phyloP scores from a whole-genome alignment of 1,284 basidiomycete species.

The Fomitopsis pinicola region DNA sequence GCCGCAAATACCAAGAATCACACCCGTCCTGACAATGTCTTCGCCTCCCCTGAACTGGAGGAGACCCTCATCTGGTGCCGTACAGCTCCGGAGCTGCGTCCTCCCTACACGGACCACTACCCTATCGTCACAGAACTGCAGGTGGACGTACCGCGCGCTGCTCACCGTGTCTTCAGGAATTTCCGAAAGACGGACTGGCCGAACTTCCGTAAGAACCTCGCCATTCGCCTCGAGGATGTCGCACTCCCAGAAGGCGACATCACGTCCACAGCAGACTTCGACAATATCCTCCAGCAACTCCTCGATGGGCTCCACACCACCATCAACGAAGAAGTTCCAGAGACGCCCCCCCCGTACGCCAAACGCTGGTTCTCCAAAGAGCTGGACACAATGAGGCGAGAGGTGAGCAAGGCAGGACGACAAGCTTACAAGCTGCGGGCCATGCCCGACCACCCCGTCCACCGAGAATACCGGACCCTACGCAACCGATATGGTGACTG shows the following conservation, averaged over 20 bases:
- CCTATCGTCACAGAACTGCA: conserved; percentile 18
- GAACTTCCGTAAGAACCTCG: conserved; percentile 15
- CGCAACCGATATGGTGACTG: conserved; percentile 25
- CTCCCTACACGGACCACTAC: conserved; percentile 23
- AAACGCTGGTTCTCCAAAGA: conserved; percentile 26
- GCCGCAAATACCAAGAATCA: conserved; percentile 21
- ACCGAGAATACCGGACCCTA: conserved; percentile 15
- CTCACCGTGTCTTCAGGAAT: conserved; percentile 9
- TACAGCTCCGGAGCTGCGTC: too few relatives aligned
- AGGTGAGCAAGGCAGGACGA: conserved; percentile 22
- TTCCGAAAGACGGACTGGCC: conserved; percentile 23
- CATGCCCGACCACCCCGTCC: conserved; percentile 14
- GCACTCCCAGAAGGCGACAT: conserved; percentile 2
- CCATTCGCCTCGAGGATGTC: not conserved
- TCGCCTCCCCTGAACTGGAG: conserved; percentile 8
- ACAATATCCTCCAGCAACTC: conserved; percentile 10
- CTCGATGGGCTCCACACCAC: conserved; percentile 15
- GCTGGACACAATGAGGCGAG: conserved; percentile 12
- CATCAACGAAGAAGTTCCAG: conserved; percentile 20
- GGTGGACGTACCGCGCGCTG: conserved; percentile 5
- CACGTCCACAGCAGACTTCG: conserved; percentile 9
- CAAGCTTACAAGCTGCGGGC: conserved; percentile 27
- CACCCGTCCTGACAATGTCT: conserved; percentile 11
- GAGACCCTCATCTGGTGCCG: too few relatives aligned
- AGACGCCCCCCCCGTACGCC: conserved; percentile 14